These are phyloP conservation scores for Arthrocladium fulminans DNA, from an alignment of 2,329 filamentous ascomycete genomes.

Conservation along the genomic window DNA sequence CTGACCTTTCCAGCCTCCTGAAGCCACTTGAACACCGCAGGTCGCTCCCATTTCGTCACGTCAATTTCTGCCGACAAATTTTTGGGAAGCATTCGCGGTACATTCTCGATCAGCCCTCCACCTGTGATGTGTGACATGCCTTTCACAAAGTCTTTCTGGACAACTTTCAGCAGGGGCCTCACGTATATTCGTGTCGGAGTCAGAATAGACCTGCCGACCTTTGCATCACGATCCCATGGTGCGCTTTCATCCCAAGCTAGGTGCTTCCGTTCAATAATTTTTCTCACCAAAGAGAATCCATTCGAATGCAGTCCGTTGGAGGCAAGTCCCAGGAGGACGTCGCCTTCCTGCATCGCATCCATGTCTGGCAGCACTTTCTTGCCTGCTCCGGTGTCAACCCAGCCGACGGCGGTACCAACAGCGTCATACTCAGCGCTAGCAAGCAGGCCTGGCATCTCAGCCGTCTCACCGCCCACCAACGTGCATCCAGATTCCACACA, in stretches of 20 bases:
- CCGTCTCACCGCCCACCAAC: conserved; percentile 92
- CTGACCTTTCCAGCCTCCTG: conserved; percentile 57
- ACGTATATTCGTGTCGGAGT: conserved; percentile 94
- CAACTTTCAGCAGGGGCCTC: conserved; percentile 61
- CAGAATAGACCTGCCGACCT: conserved; percentile 66
- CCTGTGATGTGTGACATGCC: conserved; percentile 96
- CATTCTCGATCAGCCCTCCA: conserved; percentile 84
- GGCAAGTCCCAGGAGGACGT: conserved; percentile 74
- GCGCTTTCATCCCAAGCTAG: conserved; percentile 62
- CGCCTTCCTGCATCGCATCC: conserved; percentile 67
- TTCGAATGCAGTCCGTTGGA: conserved; percentile 92
- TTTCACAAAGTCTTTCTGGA: conserved; percentile 60
- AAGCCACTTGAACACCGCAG: conserved; percentile 78
- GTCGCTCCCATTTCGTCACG: conserved; percentile 64
- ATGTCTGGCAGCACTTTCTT: conserved; percentile 64
- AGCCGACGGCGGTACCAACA: conserved; percentile 80
- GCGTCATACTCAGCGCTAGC: conserved; percentile 83
- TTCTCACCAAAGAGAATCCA: conserved; percentile 91
- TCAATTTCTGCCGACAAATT: conserved; percentile 74
- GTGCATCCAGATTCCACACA: conserved; percentile 80
- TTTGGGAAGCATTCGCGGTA: conserved; percentile 81
- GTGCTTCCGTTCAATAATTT: conserved; percentile 66
- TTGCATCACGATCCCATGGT: conserved; percentile 58
- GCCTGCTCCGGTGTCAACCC: conserved; percentile 51
- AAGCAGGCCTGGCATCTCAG: conserved; percentile 97